phyloP scores from a whole-genome alignment of 495 filamentous ascomycete genomes.

The Parathielavia hyrcaniae region DNA sequence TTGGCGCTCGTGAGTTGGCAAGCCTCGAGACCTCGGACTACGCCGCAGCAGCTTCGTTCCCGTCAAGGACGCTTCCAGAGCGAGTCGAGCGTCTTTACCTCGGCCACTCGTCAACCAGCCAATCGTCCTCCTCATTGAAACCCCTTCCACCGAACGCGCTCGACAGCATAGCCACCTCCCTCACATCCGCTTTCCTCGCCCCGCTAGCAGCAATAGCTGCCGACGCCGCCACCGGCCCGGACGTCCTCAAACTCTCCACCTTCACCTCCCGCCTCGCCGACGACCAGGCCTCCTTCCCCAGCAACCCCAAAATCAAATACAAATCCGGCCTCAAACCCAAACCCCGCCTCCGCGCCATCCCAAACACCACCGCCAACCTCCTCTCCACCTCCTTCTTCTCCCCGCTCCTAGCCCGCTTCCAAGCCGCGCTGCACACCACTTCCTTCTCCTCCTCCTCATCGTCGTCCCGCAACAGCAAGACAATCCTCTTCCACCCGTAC shows the following conservation, averaged over 20 bases:
- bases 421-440: constrained; percentile 43
- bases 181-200: constrained; percentile 65
- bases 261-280: constrained; percentile 40
- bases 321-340: constrained; percentile 25
- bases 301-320: constrained; percentile 21
- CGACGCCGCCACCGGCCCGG: constrained; percentile 65
- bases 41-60: constrained; percentile 49
- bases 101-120: constrained; percentile 17
- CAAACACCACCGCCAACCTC: constrained; percentile 69
- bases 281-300: constrained; percentile 5
- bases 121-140: constrained; percentile 38
- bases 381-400: constrained; percentile 76
- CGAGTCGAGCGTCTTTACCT: constrained; percentile 49
- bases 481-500: constrained; percentile 52
- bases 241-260: constrained; percentile 66
- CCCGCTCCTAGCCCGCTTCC: constrained; percentile 58
- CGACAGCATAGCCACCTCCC: constrained; percentile 51
- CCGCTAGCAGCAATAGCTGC: constrained; percentile 71
- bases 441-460: no score
- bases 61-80: constrained; percentile 64
- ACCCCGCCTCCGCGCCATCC: constrained; percentile 58
- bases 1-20: constrained; percentile 81
- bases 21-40: constrained; percentile 64
- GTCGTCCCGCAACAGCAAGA: constrained; percentile 29
- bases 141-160: constrained; percentile 53